A percentile compares a stretch with the other conserved stretches of the same genome.
Conservation (phyloP, 495 filamentous ascomycete species). For the Trichoderma orchidacearum region DNA sequence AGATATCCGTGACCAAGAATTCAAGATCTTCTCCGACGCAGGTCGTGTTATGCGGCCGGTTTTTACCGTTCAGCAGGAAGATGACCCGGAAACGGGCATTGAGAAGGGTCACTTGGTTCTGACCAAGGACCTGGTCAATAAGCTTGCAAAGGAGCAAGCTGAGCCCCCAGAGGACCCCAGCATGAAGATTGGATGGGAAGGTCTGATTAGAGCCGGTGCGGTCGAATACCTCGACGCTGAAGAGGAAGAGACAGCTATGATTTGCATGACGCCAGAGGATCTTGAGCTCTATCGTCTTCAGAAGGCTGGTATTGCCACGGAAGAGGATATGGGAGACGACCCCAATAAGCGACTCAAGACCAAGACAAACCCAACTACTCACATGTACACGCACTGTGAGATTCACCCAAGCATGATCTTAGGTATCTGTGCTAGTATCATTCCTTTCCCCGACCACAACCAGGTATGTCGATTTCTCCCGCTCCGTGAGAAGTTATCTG, state of each 20-base stretch:
- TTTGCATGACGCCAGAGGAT: conserved; percentile 95
- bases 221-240: conserved; percentile 96
- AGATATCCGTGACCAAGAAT: conserved; percentile 91
- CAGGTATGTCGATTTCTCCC: conserved; percentile 36
- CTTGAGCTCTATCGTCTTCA: conserved; percentile 50
- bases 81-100: conserved; percentile 58
- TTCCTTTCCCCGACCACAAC: conserved; percentile 99
- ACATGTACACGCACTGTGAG: conserved; percentile 94
- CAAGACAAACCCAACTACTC: conserved; percentile 63
- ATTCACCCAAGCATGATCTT: conserved; percentile 99
- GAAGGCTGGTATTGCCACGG: conserved; percentile 38
- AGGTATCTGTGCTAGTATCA: conserved; percentile 96
- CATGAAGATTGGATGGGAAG: conserved; percentile 74
- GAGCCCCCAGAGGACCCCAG: conserved; percentile 41
- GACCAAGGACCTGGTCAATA: conserved; percentile 67
- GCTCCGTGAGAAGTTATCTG: too few species aligned
- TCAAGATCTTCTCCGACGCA: conserved; percentile 97
- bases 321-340: conserved; percentile 17
- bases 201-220: conserved; percentile 62
- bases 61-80: conserved; percentile 60
- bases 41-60: conserved; percentile 87
- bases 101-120: conserved; percentile 64
- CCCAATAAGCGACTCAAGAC: conserved; percentile 74
- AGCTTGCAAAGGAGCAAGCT: conserved; percentile 39
- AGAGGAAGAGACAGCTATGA: conserved; percentile 97